These are phyloP conservation scores for Fistulifera solaris DNA, from an alignment of 108 stramenopile genomes.

Conservation along the genomic window DNA sequence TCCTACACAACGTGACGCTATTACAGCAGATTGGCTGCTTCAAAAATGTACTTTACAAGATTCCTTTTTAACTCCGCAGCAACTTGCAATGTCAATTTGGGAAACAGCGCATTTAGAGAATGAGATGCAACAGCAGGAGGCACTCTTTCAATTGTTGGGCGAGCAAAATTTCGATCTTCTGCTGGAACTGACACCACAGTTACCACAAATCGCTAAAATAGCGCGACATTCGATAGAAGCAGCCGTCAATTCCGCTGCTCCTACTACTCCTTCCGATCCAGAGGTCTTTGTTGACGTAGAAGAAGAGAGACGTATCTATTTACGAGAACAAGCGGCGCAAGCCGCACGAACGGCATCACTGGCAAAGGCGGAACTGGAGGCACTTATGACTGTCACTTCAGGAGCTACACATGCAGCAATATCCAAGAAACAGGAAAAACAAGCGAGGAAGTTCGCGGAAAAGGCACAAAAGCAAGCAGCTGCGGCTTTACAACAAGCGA, in stretches of 20 bases:
- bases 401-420: conserved; percentile 8
- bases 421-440: conserved; percentile 50
- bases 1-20: too few relatives aligned
- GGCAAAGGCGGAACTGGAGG: conserved; percentile 38
- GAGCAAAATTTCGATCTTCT: conserved; percentile 43
- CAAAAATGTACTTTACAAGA: too few relatives aligned
- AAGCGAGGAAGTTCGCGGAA: conserved; percentile 45
- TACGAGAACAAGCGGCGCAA: conserved; percentile 51
- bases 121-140: conserved; percentile 41
- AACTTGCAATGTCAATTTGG: too few relatives aligned
- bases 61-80: too few relatives aligned
- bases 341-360: conserved; percentile 54
- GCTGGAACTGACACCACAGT: conserved; percentile 31
- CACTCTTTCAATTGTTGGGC: conserved; percentile 52
- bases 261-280: conserved; percentile 2
- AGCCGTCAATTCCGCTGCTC: not conserved
- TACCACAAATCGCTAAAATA: conserved; percentile 21
- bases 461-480: conserved; percentile 58
- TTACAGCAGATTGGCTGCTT: too few relatives aligned
- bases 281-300: conserved; percentile 18
- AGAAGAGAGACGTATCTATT: conserved; percentile 26
- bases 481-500: conserved; percentile 46
- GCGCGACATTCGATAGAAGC: conserved; percentile 10
- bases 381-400: not conserved
- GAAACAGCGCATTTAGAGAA: not conserved